Conservation (phyloP, 2,329 filamentous ascomycete species). For the Plenodomus tracheiphilus region DNA sequence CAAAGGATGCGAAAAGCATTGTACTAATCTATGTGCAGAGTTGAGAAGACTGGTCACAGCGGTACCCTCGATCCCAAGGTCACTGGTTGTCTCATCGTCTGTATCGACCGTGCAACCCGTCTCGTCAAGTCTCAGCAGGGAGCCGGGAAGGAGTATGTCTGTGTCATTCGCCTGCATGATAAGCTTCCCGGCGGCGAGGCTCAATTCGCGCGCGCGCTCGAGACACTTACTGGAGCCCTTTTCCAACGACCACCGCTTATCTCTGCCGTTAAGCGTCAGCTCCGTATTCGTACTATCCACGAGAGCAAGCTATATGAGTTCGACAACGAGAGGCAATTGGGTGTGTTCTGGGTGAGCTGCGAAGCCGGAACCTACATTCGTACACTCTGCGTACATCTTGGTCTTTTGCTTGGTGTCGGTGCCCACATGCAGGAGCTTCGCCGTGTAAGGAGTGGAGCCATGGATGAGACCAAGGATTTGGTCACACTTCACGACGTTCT, state of each 20-base stretch:
- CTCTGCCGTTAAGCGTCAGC: slow-evolving; percentile 96
- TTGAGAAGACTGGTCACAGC: slow-evolving; percentile 97
- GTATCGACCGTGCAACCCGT: slow-evolving; percentile 93
- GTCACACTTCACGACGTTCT: slow-evolving; percentile 95
- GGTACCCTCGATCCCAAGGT: slow-evolving; percentile 98
- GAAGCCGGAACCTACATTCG: slow-evolving; percentile 98
- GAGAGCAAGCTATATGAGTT: slow-evolving; percentile 95
- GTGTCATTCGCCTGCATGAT: slow-evolving; percentile 92
- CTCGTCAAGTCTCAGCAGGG: slow-evolving; percentile 99
- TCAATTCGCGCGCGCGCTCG: slow-evolving; percentile 89
- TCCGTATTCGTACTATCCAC: slow-evolving; percentile 97
- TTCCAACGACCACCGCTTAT: slow-evolving; percentile 98
- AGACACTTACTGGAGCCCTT: slow-evolving; percentile 93
- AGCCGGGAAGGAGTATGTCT: slow-evolving; percentile 98
- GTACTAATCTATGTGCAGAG: slow-evolving; percentile 53
- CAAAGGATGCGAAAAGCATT: background rate
- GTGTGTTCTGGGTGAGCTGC: slow-evolving; percentile 99
- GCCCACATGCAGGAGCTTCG: slow-evolving; percentile 98
- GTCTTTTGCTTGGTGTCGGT: slow-evolving; percentile 76
- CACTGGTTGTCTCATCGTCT: slow-evolving; percentile 92
- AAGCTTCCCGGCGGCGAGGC: slow-evolving; percentile 91
- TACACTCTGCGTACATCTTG: slow-evolving; percentile 94
- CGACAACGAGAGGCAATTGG: slow-evolving; percentile 95
- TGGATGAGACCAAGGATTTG: slow-evolving; percentile 86
- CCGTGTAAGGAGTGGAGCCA: slow-evolving; percentile 89